phyloP scores from a whole-genome alignment of 306 rosid genomes.

The Prunus dulcis region DNA sequence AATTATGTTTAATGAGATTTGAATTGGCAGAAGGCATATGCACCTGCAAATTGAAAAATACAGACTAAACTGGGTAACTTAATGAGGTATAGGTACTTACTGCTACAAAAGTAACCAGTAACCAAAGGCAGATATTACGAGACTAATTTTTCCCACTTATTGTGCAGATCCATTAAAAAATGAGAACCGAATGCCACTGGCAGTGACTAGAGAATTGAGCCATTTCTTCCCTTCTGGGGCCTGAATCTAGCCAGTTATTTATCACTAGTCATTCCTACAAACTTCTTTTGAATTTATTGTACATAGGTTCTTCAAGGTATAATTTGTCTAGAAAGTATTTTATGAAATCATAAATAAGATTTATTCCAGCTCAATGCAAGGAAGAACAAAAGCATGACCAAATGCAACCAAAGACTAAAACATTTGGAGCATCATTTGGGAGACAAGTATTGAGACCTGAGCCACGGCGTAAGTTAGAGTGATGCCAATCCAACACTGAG shows the following conservation, averaged over 20 bases:
- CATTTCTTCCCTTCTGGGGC: not conserved
- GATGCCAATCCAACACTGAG: constrained; percentile 88
- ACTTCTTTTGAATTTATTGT: not conserved
- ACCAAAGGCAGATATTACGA: not conserved
- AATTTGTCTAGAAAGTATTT: not conserved
- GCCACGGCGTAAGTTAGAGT: constrained; percentile 71
- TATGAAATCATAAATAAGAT: not conserved
- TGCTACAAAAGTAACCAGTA: not conserved
- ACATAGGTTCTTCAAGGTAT: not conserved
- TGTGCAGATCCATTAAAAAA: not conserved
- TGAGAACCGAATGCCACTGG: not conserved
- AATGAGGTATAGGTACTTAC: not conserved
- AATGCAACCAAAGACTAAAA: not conserved
- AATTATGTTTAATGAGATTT: not conserved
- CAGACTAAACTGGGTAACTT: not conserved
- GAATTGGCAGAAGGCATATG: not conserved
- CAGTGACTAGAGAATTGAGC: not conserved
- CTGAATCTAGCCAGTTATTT: not conserved
- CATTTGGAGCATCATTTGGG: not conserved
- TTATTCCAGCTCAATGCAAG: not conserved
- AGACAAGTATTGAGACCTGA: constrained; percentile 48
- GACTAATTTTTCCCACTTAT: not conserved
- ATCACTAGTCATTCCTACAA: not conserved
- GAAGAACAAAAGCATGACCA: not conserved
- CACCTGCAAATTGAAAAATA: not conserved